phyloP scores from a whole-genome alignment of 768 basidiomycete species.

The Fibroporia radiculosa region DNA sequence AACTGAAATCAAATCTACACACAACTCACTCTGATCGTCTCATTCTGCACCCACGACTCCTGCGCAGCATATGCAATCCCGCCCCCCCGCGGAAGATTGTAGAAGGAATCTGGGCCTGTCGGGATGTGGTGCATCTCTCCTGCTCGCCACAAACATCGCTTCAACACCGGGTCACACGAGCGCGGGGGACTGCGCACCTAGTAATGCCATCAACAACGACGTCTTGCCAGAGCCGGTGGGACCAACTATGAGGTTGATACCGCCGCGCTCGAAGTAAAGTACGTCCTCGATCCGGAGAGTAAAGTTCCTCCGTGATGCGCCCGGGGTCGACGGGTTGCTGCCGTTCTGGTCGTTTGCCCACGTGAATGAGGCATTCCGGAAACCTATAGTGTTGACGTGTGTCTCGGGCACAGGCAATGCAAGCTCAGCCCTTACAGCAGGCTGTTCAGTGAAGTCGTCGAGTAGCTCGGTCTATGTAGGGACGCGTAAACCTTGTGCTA shows the following conservation, averaged over 20 bases:
- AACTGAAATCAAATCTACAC: neutral
- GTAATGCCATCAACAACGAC: slow-evolving; percentile 55
- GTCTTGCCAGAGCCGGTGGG: slow-evolving; percentile 57
- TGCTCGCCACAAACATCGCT: neutral
- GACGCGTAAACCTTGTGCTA: neutral
- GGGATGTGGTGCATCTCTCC: slow-evolving; percentile 48
- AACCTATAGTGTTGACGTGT: slow-evolving; percentile 35
- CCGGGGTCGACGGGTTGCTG: slow-evolving; percentile 25
- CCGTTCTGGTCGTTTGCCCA: slow-evolving; percentile 41
- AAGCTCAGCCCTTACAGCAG: neutral
- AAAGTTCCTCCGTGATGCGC: slow-evolving; percentile 33
- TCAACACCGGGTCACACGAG: no score
- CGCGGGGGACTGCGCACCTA: slow-evolving; percentile 23
- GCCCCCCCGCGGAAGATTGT: slow-evolving; percentile 33
- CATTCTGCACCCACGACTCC: slow-evolving; percentile 42
- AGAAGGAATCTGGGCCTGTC: slow-evolving; percentile 26
- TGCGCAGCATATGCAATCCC: slow-evolving; percentile 47
- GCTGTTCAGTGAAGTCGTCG: slow-evolving; percentile 27
- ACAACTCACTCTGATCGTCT: slow-evolving; percentile 28
- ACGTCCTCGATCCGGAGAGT: slow-evolving; percentile 43
- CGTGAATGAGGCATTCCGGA: slow-evolving; percentile 46
- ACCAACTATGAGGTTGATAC: slow-evolving; percentile 53
- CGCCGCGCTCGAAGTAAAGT: slow-evolving; percentile 42
- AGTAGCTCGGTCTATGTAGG: slow-evolving; percentile 39
- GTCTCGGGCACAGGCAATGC: neutral